phyloP scores from a whole-genome alignment of 1,284 basidiomycete species.

The Naganishia albida region DNA sequence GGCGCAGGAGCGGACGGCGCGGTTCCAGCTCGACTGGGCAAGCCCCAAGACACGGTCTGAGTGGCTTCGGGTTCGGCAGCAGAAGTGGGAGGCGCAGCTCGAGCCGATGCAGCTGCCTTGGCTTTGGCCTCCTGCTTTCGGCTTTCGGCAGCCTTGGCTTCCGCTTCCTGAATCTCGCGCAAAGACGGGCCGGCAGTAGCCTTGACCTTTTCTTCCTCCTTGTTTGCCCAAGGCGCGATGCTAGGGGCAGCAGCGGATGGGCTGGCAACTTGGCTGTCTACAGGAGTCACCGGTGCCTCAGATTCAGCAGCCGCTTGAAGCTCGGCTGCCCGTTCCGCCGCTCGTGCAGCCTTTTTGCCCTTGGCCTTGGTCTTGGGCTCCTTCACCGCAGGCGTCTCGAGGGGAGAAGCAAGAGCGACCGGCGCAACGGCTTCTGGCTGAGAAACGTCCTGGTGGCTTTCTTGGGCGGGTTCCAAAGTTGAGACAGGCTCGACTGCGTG shows the following conservation, averaged over 20 bases:
- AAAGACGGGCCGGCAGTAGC: slow-evolving; percentile 64
- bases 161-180: slow-evolving; percentile 93
- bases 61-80: slow-evolving; percentile 40
- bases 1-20: slow-evolving; percentile 38
- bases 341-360: slow-evolving; percentile 62
- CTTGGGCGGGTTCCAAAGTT: not conserved
- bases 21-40: slow-evolving; percentile 46
- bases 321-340: slow-evolving; percentile 64
- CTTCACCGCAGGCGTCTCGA: slow-evolving; percentile 30
- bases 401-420: slow-evolving; percentile 28
- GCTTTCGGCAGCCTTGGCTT: slow-evolving; percentile 75
- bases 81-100: slow-evolving; percentile 45
- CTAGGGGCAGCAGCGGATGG: slow-evolving; percentile 41
- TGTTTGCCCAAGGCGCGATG: slow-evolving; percentile 50
- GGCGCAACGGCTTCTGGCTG: slow-evolving; percentile 26
- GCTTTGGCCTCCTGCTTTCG: slow-evolving; percentile 65
- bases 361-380: slow-evolving; percentile 22
- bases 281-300: slow-evolving; percentile 7
- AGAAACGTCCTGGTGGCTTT: slow-evolving; percentile 4
- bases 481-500: slow-evolving; percentile 8
- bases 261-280: slow-evolving; percentile 29
- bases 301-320: slow-evolving; percentile 2
- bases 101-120: slow-evolving; percentile 56
- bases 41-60: slow-evolving; percentile 55
- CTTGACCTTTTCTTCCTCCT: slow-evolving; percentile 57